These are phyloP conservation scores for Moricandia arvensis DNA, from an alignment of 345 rosid genomes.

Conservation along the genomic window DNA sequence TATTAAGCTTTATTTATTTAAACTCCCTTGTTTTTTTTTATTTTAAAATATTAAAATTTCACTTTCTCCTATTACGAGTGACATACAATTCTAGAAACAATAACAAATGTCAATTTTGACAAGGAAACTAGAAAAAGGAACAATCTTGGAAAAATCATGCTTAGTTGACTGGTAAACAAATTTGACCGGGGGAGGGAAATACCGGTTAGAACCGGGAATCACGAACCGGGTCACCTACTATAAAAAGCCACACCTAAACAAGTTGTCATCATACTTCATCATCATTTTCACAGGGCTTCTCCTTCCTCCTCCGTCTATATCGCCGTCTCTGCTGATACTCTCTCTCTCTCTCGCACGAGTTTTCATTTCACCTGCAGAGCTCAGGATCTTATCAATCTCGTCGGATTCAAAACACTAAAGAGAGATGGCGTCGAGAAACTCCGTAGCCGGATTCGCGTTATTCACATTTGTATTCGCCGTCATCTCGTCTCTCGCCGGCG, in stretches of 20 bases:
- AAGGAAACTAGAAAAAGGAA: background rate
- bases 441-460: slow-evolving; percentile 24
- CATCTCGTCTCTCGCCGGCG: slow-evolving; percentile 37
- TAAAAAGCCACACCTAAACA: background rate
- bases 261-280: slow-evolving; percentile 1
- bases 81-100: slow-evolving; percentile 11
- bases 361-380: slow-evolving; percentile 20
- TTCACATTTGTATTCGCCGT: slow-evolving; percentile 39
- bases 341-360: slow-evolving; percentile 20
- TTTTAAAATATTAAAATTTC: no score
- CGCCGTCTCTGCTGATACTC: background rate
- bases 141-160: slow-evolving; percentile 4
- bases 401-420: background rate
- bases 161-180: slow-evolving; percentile 11
- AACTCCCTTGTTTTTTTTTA: background rate
- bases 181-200: background rate
- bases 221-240: slow-evolving; percentile 13
- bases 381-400: no score
- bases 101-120: slow-evolving; percentile 33
- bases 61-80: background rate
- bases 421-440: slow-evolving; percentile 27
- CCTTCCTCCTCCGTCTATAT: background rate
- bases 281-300: background rate
- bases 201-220: slow-evolving; percentile 31
- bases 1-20: background rate